Percentiles rank a stretch among this genome's conserved stretches.
These are phyloP conservation scores for Tylopilus intermedius DNA, from an alignment of 768 basidiomycete genomes.

Conservation along the genomic window DNA sequence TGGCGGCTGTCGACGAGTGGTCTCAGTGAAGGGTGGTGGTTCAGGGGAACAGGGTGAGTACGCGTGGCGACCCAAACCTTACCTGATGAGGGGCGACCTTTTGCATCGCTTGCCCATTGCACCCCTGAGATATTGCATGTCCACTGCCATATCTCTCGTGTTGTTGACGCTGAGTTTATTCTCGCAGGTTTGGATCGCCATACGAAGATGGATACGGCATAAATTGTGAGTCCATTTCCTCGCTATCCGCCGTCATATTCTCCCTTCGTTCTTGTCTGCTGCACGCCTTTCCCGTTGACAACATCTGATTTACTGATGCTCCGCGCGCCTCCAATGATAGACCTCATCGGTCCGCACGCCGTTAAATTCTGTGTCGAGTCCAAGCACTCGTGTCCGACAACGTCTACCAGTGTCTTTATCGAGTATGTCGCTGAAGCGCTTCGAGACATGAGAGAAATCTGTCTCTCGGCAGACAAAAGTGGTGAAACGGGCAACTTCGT, in stretches of 20 bases:
- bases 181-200: constrained; percentile 64
- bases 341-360: constrained; percentile 70
- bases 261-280: neutral
- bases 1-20: constrained; percentile 93
- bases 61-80: neutral
- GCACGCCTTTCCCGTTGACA: neutral
- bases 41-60: constrained; percentile 79
- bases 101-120: neutral
- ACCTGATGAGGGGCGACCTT: neutral
- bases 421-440: constrained; percentile 56
- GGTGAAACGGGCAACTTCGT: constrained; percentile 5
- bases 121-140: neutral
- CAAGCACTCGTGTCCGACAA: constrained; percentile 63
- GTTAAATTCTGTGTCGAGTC: constrained; percentile 94
- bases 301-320: neutral
- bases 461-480: constrained; percentile 20
- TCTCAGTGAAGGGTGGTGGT: constrained; percentile 77
- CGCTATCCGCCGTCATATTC: neutral
- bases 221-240: constrained; percentile 58
- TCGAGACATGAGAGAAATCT: constrained; percentile 62
- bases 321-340: constrained; percentile 34
- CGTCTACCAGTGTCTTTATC: constrained; percentile 70
- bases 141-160: neutral
- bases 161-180: constrained; percentile 6
- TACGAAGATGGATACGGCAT: constrained; percentile 90